Conservation (phyloP, 140 eudicot genomes). For the Ambrosia hybrid region DNA sequence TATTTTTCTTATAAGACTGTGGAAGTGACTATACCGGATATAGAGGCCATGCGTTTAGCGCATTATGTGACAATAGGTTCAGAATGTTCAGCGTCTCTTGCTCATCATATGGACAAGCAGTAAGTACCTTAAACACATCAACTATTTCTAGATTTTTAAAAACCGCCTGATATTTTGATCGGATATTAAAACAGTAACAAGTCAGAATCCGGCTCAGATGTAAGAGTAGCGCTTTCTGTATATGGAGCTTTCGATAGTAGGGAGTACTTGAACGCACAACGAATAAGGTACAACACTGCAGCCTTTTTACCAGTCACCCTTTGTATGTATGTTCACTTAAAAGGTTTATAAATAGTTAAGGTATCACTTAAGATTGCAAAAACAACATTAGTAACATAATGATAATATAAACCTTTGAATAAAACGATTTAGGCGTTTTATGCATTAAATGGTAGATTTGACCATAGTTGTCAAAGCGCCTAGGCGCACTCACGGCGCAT, state of each 20-base stretch:
- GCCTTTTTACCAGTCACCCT: neutral
- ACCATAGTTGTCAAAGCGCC: no score
- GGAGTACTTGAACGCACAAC: slow-evolving; percentile 87
- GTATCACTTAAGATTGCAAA: neutral
- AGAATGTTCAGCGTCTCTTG: slow-evolving; percentile 74
- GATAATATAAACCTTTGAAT: neutral
- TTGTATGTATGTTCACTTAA: neutral
- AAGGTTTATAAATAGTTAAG: neutral
- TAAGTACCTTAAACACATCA: slow-evolving; percentile 27
- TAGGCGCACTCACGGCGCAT: no score
- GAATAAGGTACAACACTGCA: slow-evolving; percentile 49
- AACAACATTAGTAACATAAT: neutral
- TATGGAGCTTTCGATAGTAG: slow-evolving; percentile 72
- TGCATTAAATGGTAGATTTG: neutral
- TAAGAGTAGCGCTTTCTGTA: slow-evolving; percentile 72
- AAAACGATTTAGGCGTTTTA: neutral
- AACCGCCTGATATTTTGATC: neutral
- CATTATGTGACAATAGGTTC: slow-evolving; percentile 91
- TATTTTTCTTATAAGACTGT: slow-evolving; percentile 40
- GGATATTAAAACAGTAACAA: neutral
- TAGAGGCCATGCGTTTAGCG: slow-evolving; percentile 91
- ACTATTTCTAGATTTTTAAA: neutral
- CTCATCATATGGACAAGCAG: slow-evolving; percentile 56
- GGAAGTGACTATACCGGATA: slow-evolving; percentile 79
- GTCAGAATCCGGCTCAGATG: slow-evolving; percentile 79